Evolutionary conservation across 345 rosid genomes (phyloP), one percentile per base, ranked within the genome.

Genomic region (Noccaea bulbosa): DNA sequence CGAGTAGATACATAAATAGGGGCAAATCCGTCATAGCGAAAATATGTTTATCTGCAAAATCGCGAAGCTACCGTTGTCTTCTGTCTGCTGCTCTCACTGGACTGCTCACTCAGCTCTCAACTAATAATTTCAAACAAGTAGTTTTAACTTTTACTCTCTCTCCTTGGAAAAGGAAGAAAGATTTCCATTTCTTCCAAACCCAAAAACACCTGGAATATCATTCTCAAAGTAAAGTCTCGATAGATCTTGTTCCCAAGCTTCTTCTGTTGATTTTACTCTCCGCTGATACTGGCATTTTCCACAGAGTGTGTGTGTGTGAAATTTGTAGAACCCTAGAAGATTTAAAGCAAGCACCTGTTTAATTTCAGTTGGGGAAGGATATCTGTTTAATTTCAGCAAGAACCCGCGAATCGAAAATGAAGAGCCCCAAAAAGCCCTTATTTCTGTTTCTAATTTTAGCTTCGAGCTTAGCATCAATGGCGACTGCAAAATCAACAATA

Each of bases 401-500:
- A n/a, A n/a, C n/a, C n/a, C n/a, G 22, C 38, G 48, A 43, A 46
- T 34, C 38, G 39, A 70, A 27, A 71, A 89, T 88, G 92, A 45
- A 52, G 15, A 77, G 61, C 68, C 69, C 77, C 15, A 73, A 71
- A 73, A 68, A 66, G 35, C 58, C 45, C 53, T 12, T 51, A n/a
- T 17, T 57, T 47, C 15, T 73, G 45, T 30, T 83, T 67, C 58
- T 82, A 14, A 11, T 82, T 57, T 15, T 91, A 54, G 14, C 77
- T 79, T 62, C 60, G 1, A 81, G 62, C 75, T 77, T 77, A 58
- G 79, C 73, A 20, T 66, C 70, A 20, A 24, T 43, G 1, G 88
- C 81, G 15, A 58, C 63, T 5, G 49, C 96, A 20, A 93, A 93
- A 79, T 93, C 98, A 9, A 93, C 97, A 15, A 93, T 93, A 11